A percentile compares a stretch with the other conserved stretches of the same genome.
phyloP scores from a whole-genome alignment of 1,284 basidiomycete species.

The Coriolopsis trogii region DNA sequence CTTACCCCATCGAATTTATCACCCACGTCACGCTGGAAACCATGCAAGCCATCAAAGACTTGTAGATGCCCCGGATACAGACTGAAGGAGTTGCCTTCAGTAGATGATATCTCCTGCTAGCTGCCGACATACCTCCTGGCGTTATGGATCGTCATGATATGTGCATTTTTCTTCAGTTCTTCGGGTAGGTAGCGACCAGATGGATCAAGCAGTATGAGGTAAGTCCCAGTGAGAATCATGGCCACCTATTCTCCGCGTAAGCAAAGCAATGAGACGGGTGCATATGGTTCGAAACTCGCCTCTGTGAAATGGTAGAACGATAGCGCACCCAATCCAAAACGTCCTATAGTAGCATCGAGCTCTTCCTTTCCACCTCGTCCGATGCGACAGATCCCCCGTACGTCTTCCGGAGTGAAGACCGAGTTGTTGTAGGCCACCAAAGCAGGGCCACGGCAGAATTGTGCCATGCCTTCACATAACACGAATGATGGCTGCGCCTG shows the following conservation, averaged over 20 bases:
- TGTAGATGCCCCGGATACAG: conserved; percentile 44
- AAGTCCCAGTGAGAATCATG: conserved; percentile 45
- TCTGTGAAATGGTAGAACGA: conserved; percentile 54
- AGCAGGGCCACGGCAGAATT: conserved; percentile 38
- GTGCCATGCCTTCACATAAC: conserved; percentile 36
- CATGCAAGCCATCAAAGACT: conserved; percentile 41
- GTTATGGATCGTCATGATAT: conserved; percentile 29
- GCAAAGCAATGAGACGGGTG: not conserved
- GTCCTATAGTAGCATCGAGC: conserved; percentile 43
- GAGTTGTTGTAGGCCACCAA: conserved; percentile 48
- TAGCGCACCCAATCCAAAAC: conserved; percentile 52
- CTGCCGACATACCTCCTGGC: conserved; percentile 34
- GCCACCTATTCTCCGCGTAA: conserved; percentile 43
- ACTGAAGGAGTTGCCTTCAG: conserved; percentile 27
- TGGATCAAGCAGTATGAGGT: conserved; percentile 49
- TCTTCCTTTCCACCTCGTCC: conserved; percentile 47
- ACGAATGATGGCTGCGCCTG: conserved; percentile 20
- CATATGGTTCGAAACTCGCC: conserved; percentile 30
- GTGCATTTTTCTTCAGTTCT: conserved; percentile 27
- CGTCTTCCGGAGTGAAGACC: conserved; percentile 43
- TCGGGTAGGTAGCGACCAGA: conserved; percentile 40
- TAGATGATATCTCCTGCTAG: not conserved
- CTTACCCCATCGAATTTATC: conserved; percentile 44
- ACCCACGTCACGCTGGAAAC: conserved; percentile 31
- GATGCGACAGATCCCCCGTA: conserved; percentile 45